These are phyloP conservation scores for Rutstroemia sp. DNA, from an alignment of 2,329 filamentous ascomycete species.

Conservation along the genomic window DNA sequence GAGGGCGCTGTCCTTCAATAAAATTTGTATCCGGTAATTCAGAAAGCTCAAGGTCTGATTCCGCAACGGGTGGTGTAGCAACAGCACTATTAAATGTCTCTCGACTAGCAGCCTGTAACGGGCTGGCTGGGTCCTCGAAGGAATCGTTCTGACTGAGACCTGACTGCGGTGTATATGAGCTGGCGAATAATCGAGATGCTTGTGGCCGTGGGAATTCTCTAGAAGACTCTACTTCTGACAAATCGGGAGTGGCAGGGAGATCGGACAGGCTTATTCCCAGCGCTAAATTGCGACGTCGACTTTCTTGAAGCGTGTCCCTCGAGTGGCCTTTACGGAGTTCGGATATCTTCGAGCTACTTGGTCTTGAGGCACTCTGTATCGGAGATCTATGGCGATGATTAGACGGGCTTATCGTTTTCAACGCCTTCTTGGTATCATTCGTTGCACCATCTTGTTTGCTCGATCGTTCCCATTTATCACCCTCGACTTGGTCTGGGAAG, in stretches of 20 bases:
- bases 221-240: conserved; percentile 42
- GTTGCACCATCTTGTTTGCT: not conserved
- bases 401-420: not conserved
- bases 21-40: conserved; percentile 44
- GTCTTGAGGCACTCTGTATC: not conserved
- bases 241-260: conserved; percentile 51
- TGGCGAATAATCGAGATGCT: conserved; percentile 29
- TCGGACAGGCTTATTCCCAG: conserved; percentile 20
- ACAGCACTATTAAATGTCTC: conserved; percentile 54
- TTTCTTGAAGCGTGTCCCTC: conserved; percentile 12
- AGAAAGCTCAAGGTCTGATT: conserved; percentile 60
- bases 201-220: conserved; percentile 15
- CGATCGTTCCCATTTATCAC: not conserved
- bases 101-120: conserved; percentile 28
- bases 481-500: not conserved
- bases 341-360: not conserved
- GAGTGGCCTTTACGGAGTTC: conserved; percentile 1
- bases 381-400: no score
- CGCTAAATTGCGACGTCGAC: conserved; percentile 14
- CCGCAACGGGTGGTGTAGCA: conserved; percentile 69
- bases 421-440: not conserved
- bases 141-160: conserved; percentile 35
- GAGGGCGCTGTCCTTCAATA: conserved; percentile 40
- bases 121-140: conserved; percentile 22
- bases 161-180: conserved; percentile 39